Conservation (phyloP, 345 rosid species). For the Atalantia buxifolia region DNA sequence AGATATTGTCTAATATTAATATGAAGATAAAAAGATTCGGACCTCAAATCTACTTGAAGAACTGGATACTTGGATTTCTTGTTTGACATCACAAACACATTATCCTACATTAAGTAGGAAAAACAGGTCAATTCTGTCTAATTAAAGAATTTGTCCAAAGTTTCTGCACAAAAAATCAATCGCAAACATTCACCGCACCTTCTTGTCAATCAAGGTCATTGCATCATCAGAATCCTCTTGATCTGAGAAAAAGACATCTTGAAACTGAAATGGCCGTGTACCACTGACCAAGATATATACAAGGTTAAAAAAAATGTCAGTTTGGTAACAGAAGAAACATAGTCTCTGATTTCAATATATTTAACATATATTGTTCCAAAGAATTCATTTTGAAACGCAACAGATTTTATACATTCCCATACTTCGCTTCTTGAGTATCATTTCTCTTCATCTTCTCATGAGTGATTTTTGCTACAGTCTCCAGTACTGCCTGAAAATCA, state of each 20-base stretch:
- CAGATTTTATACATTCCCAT: slow-evolving; percentile 15
- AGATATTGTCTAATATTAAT: neutral
- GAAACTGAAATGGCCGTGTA: slow-evolving; percentile 79
- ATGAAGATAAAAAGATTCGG: neutral
- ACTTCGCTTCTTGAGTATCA: slow-evolving; percentile 76
- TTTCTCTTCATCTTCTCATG: slow-evolving; percentile 82
- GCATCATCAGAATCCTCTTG: slow-evolving; percentile 93
- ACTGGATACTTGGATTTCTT: slow-evolving; percentile 96
- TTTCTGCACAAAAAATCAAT: neutral
- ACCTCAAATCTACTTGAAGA: slow-evolving; percentile 99
- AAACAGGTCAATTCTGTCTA: slow-evolving; percentile 14
- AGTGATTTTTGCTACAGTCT: slow-evolving; percentile 92
- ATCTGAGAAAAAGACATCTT: slow-evolving; percentile 90
- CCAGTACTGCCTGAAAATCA: slow-evolving; percentile 77
- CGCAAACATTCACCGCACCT: slow-evolving; percentile 37
- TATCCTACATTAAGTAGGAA: slow-evolving; percentile 52
- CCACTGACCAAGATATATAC: slow-evolving; percentile 34
- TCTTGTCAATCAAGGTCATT: slow-evolving; percentile 86
- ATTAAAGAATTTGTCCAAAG: neutral
- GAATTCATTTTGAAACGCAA: slow-evolving; percentile 10
- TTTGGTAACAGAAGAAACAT: neutral
- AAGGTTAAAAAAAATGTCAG: neutral
- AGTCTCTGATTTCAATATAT: neutral
- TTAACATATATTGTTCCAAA: neutral
- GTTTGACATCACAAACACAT: slow-evolving; percentile 96